Evolutionary conservation across 805 yeast species (phyloP).

Genomic region (Kodamaea nitidulidarum): DNA sequence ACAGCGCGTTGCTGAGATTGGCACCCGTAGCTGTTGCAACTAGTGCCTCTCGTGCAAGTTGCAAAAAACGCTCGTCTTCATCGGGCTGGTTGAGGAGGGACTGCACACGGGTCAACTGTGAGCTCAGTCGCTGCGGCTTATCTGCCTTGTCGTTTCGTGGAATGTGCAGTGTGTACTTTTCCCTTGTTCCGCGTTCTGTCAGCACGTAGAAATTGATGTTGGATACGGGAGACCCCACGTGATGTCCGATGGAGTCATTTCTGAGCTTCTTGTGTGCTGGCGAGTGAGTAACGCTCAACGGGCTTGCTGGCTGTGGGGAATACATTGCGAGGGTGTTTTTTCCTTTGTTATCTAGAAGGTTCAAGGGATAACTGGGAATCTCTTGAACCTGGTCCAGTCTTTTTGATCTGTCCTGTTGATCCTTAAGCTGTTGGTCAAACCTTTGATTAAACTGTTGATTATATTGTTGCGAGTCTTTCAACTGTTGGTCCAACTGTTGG

Average conservation of each 20-base stretch:
- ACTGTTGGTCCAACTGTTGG: too few relatives aligned
- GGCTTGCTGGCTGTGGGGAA: slow-evolving; percentile 13
- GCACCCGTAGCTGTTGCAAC: slow-evolving; percentile 48
- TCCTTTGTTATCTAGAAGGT: too few relatives aligned
- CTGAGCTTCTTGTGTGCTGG: slow-evolving; percentile 12
- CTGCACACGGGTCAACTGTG: slow-evolving; percentile 3
- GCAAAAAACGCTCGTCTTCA: slow-evolving; percentile 53
- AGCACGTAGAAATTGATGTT: slow-evolving; percentile 16
- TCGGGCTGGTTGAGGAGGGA: slow-evolving; percentile 12
- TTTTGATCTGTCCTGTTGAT: too few relatives aligned
- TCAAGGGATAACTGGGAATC: too few relatives aligned
- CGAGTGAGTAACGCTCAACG: slow-evolving; percentile 6
- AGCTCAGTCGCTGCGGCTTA: too few relatives aligned
- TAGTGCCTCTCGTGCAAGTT: slow-evolving; percentile 59
- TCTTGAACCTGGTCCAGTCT: too few relatives aligned
- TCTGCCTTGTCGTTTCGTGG: too few relatives aligned
- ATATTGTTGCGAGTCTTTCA: too few relatives aligned
- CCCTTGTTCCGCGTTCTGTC: slow-evolving; percentile 12
- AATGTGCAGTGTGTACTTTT: too few relatives aligned
- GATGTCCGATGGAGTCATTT: slow-evolving; percentile 12
- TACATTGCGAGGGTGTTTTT: slow-evolving; percentile 10
- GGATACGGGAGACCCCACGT: slow-evolving; percentile 10
- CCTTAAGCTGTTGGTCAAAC: too few relatives aligned
- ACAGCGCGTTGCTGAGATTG: slow-evolving; percentile 22
- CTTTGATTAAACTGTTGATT: too few relatives aligned